Evolutionary conservation across 257 asterid species (phyloP).

Genomic region (Nicotiana tomentosiformis): DNA sequence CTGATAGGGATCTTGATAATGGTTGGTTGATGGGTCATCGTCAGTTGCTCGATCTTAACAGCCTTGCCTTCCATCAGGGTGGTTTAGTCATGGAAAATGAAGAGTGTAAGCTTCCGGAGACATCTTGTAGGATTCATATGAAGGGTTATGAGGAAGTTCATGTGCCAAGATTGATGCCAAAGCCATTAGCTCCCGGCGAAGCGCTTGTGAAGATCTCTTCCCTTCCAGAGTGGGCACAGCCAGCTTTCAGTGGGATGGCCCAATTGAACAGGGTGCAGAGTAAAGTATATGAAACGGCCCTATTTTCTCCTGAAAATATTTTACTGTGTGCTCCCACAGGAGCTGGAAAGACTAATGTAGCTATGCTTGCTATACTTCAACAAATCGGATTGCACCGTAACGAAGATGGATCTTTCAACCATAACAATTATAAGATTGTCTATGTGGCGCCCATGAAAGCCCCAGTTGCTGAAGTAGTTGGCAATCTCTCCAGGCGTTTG

Average conservation of each 20-base stretch:
- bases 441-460: conserved; percentile 51
- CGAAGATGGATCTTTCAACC: conserved; percentile 28
- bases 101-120: conserved; percentile 30
- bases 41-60: conserved; percentile 36
- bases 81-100: conserved; percentile 26
- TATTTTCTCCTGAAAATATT: conserved; percentile 30
- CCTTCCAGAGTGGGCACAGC: conserved; percentile 42
- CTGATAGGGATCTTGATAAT: conserved; percentile 29
- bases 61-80: conserved; percentile 29
- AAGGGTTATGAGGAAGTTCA: conserved; percentile 42
- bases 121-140: conserved; percentile 19
- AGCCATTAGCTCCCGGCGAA: conserved; percentile 26
- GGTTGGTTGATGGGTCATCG: conserved; percentile 35
- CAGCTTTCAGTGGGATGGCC: conserved; percentile 38
- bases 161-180: conserved; percentile 34
- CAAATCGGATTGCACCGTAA: conserved; percentile 29
- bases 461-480: conserved; percentile 42
- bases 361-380: conserved; percentile 40
- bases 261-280: conserved; percentile 37
- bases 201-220: conserved; percentile 29
- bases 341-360: conserved; percentile 46
- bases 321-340: conserved; percentile 46
- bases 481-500: conserved; percentile 34
- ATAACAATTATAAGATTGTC: conserved; percentile 33
- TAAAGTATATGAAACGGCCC: conserved; percentile 38